Conservation (phyloP, 176 grass and related monocot species). For the Tillandsia leiboldiana region DNA sequence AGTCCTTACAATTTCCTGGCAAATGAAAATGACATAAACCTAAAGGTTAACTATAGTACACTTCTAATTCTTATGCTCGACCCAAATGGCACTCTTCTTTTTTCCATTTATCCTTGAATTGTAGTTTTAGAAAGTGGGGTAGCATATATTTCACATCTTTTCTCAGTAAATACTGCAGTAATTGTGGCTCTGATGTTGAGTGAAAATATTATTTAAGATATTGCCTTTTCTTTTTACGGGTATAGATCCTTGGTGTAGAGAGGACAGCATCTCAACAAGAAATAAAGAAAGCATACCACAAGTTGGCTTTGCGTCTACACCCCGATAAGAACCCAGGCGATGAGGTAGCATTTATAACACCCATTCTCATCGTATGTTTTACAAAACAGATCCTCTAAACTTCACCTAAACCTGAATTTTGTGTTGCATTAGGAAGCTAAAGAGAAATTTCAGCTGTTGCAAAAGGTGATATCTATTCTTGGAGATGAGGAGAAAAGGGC, state of each 20-base stretch:
- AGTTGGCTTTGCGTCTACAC: conserved; percentile 80
- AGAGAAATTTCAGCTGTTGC: conserved; percentile 82
- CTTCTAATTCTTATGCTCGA: too few species aligned
- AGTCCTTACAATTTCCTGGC: too few species aligned
- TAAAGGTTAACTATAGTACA: too few species aligned
- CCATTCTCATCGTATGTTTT: conserved; percentile 18
- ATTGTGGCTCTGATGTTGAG: not conserved
- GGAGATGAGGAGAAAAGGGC: conserved; percentile 82
- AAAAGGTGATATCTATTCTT: conserved; percentile 96
- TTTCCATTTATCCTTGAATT: not conserved
- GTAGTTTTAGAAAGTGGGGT: not conserved
- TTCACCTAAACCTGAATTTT: conserved; percentile 19
- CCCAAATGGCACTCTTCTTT: too few species aligned
- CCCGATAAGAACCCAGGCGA: conserved; percentile 97
- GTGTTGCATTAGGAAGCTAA: conserved; percentile 64
- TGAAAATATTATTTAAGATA: too few species aligned
- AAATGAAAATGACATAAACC: too few species aligned
- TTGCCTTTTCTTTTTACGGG: not conserved
- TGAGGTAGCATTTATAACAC: conserved; percentile 43
- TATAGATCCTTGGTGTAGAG: conserved; percentile 87
- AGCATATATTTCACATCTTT: not conserved
- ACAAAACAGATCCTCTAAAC: conserved; percentile 5
- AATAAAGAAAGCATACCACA: conserved; percentile 94
- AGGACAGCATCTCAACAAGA: conserved; percentile 67
- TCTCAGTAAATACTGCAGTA: not conserved